Evolutionary conservation across 345 rosid species (phyloP), one percentile per base, ranked within the genome.

Genomic region (Cardiospermum halicacabum): DNA sequence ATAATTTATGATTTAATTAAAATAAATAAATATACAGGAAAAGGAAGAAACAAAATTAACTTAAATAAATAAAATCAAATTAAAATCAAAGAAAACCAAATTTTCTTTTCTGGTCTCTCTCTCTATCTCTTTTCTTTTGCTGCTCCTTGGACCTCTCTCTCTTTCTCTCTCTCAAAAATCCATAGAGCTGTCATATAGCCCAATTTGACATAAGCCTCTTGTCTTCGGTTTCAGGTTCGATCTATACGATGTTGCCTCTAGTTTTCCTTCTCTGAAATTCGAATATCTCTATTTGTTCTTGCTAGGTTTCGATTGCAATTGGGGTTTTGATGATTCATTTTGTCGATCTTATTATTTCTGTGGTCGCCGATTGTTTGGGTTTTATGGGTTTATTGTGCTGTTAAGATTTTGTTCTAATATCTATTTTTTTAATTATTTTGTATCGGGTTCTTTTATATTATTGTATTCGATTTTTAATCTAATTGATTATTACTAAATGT

Each of bases 201-300:
- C 74, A 40, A 65, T 74, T 75, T 69, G 19, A 62, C 70, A 78
- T 72, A 62, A 63, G 70, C 62, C 81, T 71, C 68, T 67, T 69
- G 56, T 73, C 73, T 65, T 60, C 47, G 31, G 60, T 42, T 75
- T 70, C 65, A 74, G 84, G 86, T 80, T 82, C 82, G 87, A 85
- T 85, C 90, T 72, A 21, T 34, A 13, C 69, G 69, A 25, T 49
- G 64, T 53, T 58, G 58, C 73, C 53, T 43, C 12, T 11, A 19
- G 13, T 47, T 62, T 30, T 28, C 28, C n/a, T 60, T 66, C 31
- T 51, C 47, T 36, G 49, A 31, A 43, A 55, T 72, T 56, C 36
- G 15, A 3, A 60, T 69, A 30, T 34, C 18, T 65, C 16, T 64
- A 11, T 32, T 53, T 63, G 40, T 39, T 40, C 65, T 39, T 37